phyloP scores from a whole-genome alignment of 495 filamentous ascomycete genomes.

The Mytilinidion resinicola region DNA sequence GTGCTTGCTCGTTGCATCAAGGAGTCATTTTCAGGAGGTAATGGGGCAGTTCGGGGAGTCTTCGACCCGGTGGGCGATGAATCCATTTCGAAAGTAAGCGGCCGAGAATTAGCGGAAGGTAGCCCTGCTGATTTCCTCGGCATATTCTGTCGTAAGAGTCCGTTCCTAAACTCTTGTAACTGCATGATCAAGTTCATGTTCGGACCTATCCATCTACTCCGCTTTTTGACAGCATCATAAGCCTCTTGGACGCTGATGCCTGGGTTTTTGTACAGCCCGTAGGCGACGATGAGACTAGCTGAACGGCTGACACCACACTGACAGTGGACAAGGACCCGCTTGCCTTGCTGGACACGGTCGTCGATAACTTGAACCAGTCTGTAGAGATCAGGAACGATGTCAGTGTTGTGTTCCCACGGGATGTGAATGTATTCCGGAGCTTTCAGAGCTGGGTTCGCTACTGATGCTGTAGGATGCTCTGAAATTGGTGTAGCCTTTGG shows the following conservation, averaged over 20 bases:
- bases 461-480: conserved; percentile 5
- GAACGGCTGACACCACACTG: conserved; percentile 94
- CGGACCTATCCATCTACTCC: conserved; percentile 92
- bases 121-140: conserved; percentile 21
- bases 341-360: conserved; percentile 65
- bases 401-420: conserved; percentile 95
- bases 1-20: conserved; percentile 28
- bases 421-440: conserved; percentile 90
- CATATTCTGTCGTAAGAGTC: conserved; percentile 44
- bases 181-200: conserved; percentile 99
- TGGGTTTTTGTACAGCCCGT: conserved; percentile 88
- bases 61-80: conserved; percentile 3
- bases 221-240: conserved; percentile 81
- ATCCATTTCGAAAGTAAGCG: conserved; percentile 23
- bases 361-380: conserved; percentile 83
- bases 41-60: conserved; percentile 27
- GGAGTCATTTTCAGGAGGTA: conserved; percentile 27
- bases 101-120: conserved; percentile 14
- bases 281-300: conserved; percentile 93
- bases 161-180: conserved; percentile 82
- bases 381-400: conserved; percentile 81
- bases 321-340: conserved; percentile 88
- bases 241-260: conserved; percentile 84
- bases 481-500: conserved; percentile 35
- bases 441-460: conserved; percentile 39